phyloP scores from a whole-genome alignment of 139 green algal genomes.

The Pycnococcus provasolii region DNA sequence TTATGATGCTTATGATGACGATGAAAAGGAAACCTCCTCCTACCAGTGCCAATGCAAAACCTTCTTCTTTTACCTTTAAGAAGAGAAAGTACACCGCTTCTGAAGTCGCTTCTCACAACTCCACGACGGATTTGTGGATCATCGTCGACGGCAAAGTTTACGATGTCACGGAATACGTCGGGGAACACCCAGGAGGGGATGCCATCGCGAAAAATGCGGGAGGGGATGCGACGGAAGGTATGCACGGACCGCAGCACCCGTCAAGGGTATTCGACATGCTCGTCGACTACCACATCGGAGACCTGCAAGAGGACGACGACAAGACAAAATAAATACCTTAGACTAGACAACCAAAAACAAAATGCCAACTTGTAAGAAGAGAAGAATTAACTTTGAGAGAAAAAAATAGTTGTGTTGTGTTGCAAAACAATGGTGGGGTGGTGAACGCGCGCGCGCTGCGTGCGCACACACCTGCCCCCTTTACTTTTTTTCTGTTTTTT shows the following conservation, averaged over 20 bases:
- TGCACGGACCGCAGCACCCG: slow-evolving; percentile 61
- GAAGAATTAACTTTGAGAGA: too few relatives aligned
- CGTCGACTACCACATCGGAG: slow-evolving; percentile 70
- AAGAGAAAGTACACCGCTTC: not conserved
- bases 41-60: too few relatives aligned
- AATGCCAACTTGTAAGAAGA: too few relatives aligned
- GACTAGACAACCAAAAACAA: too few relatives aligned
- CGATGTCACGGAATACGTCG: slow-evolving; percentile 72
- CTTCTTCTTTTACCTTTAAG: too few relatives aligned
- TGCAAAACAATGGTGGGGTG: too few relatives aligned
- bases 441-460: too few relatives aligned
- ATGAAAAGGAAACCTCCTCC: too few relatives aligned
- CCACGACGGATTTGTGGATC: slow-evolving; percentile 44
- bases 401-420: too few relatives aligned
- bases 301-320: slow-evolving; percentile 6
- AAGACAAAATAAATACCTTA: not conserved
- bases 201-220: slow-evolving; percentile 70
- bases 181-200: slow-evolving; percentile 78
- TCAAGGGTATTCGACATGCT: slow-evolving; percentile 60
- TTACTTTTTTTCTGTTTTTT: too few relatives aligned
- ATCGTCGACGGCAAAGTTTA: slow-evolving; percentile 65
- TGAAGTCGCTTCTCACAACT: slow-evolving; percentile 15
- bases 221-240: slow-evolving; percentile 56
- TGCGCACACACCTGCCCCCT: too few relatives aligned
- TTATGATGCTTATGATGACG: too few relatives aligned